Evolutionary conservation across 2,329 filamentous ascomycete genomes (phyloP).

Genomic region (Taxawa tesnikishii): DNA sequence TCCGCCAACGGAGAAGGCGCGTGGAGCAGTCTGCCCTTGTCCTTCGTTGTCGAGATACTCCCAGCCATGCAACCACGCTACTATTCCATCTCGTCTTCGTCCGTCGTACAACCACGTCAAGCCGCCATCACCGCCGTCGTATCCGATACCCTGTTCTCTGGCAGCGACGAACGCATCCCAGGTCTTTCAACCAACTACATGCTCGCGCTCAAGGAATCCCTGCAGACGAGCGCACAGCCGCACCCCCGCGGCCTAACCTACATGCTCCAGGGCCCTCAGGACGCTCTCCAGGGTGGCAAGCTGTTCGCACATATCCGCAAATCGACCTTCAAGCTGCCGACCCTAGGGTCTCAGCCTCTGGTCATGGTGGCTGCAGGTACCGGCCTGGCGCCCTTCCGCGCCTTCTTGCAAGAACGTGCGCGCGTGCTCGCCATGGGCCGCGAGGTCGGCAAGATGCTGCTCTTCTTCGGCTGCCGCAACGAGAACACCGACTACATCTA

Average conservation of each 20-base stretch:
- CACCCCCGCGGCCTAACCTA: constrained; percentile 3
- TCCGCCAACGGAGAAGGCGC: constrained; percentile 10
- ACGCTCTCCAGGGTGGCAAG: background rate
- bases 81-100: constrained; percentile 25
- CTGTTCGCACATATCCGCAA: constrained; percentile 25
- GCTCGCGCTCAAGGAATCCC: constrained; percentile 13
- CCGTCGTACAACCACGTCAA: constrained; percentile 22
- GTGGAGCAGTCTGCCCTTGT: constrained; percentile 22
- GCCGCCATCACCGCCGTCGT: constrained; percentile 27
- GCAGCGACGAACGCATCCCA: constrained; percentile 14
- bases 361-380: constrained; percentile 42
- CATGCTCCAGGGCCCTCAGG: constrained; percentile 1
- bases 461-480: constrained; percentile 31
- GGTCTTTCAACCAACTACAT: constrained; percentile 29
- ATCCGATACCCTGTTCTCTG: constrained; percentile 18
- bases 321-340: constrained; percentile 35
- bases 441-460: constrained; percentile 24
- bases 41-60: constrained; percentile 19
- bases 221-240: background rate
- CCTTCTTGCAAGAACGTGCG: constrained; percentile 36
- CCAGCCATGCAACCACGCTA: constrained; percentile 18
- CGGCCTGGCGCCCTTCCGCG: constrained; percentile 95
- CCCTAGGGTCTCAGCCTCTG: constrained; percentile 30
- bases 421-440: constrained; percentile 22
- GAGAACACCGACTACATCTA: constrained; percentile 26